Base-by-base conservation (phyloP, 139 green algal genomes). In the Micractinium sp. region DNA sequence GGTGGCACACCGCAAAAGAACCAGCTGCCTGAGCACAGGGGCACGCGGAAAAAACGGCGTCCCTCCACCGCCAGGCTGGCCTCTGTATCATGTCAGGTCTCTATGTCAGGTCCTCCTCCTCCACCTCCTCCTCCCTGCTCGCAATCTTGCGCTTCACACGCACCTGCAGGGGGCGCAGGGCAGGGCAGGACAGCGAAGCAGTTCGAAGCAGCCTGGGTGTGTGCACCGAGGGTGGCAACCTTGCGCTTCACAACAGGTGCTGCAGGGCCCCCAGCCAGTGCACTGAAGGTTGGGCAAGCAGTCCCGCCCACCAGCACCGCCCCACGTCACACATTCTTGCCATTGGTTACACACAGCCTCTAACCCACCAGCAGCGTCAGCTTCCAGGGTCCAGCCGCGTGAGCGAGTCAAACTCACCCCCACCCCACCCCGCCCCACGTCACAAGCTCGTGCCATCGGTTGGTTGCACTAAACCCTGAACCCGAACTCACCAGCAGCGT, bases 311-410 rank as follows among this genome's bases (percentile, higher is more conserved):
- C 7, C 47, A 56, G 47, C 47, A 56, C 47, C 9, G 47, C 47
- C 47, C 47, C 47, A 56, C 47, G 47, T 56, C 47, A 56, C 47
- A 56, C 7, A 56, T 9, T 56, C 47, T 56, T 56, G 5, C 47
- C 47, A 56, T 9, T 56, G 47, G 7, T 56, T n/a, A n/a, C 47
- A 9, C 47, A 56, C 47, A 9, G 47, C 47, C 5, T 56, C 7
- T 9, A 23, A 16, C 63, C 63, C 9, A 16, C 63, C 63, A 71
- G 14, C 63, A 71, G 63, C 63, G 63, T 12, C 3, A 94, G 96
- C 92, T 98, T 98, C 96, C 96, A 99, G 23, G 93, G 75, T 99
- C 96, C 84, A 99, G 91, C 31, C 97, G 94, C 2, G 94, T 98
- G 83, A 99, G 93, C 56, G 85, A 91, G 92, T 99, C 97, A 92